Evolutionary conservation across 1,284 basidiomycete genomes (phyloP).

Genomic region (Sutorius eximius): DNA sequence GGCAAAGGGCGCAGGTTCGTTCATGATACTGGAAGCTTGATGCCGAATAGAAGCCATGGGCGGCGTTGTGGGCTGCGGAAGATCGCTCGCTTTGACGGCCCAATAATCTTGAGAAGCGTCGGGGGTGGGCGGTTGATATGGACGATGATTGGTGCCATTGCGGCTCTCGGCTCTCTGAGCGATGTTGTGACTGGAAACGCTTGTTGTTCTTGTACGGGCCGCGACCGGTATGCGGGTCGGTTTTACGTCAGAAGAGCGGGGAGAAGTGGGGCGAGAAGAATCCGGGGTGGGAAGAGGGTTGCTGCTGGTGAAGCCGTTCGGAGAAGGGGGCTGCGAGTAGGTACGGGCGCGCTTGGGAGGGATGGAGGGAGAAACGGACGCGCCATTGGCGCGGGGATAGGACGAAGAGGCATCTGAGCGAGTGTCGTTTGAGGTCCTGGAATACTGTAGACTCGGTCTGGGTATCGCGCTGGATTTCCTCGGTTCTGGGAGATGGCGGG

Average conservation of each 20-base stretch:
- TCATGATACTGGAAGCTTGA: conserved; percentile 40
- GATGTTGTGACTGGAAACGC: conserved; percentile 42
- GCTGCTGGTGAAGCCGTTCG: conserved; percentile 25
- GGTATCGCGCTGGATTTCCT: conserved; percentile 47
- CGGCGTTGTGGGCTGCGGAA: conserved; percentile 16
- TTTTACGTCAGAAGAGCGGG: conserved; percentile 38
- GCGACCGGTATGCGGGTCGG: conserved; percentile 52
- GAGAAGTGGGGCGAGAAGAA: conserved; percentile 42
- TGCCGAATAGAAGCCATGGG: conserved; percentile 25
- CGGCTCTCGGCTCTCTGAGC: conserved; percentile 31
- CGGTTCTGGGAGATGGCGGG: conserved; percentile 25
- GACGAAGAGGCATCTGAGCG: conserved; percentile 19
- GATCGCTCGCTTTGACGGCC: conserved; percentile 17
- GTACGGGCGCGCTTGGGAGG: conserved; percentile 48
- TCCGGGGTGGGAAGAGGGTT: conserved; percentile 37
- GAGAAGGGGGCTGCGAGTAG: conserved; percentile 51
- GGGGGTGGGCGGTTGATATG: conserved; percentile 31
- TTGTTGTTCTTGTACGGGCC: conserved; percentile 43
- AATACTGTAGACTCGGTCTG: conserved; percentile 44
- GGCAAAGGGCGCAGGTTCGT: conserved; percentile 50
- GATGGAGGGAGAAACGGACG: conserved; percentile 10
- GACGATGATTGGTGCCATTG: conserved; percentile 21
- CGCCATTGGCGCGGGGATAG: conserved; percentile 26
- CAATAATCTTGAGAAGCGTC: conserved; percentile 32
- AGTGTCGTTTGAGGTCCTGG: conserved; percentile 23